Percentiles rank a stretch among this genome's conserved stretches.
phyloP scores from a whole-genome alignment of 768 basidiomycete genomes.

The Leccinum disarticulatum region DNA sequence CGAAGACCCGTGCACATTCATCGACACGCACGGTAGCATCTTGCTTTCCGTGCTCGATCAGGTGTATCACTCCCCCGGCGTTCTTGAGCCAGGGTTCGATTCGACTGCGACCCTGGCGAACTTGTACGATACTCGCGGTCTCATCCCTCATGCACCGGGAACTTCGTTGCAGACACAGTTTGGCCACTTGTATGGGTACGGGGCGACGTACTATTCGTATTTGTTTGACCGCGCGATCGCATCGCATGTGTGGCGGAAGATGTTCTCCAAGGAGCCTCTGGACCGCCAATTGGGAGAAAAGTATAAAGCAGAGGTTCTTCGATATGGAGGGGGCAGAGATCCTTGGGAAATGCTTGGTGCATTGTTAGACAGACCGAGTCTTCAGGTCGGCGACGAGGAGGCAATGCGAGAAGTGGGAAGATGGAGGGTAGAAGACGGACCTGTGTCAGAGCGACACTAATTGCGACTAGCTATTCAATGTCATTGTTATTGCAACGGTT shows the following conservation, averaged over 20 bases:
- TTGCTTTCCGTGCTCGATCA: slow-evolving; percentile 89
- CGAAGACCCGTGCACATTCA: slow-evolving; percentile 73
- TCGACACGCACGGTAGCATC: slow-evolving; percentile 92
- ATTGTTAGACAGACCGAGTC: slow-evolving; percentile 59
- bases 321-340: slow-evolving; percentile 85
- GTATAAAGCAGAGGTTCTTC: slow-evolving; percentile 73
- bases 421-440: slow-evolving; percentile 84
- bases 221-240: slow-evolving; percentile 96
- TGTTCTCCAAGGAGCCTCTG: slow-evolving; percentile 71
- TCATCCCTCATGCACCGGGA: slow-evolving; percentile 79
- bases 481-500: slow-evolving; percentile 1
- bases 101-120: slow-evolving; percentile 66
- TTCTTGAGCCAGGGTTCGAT: slow-evolving; percentile 58
- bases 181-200: slow-evolving; percentile 93
- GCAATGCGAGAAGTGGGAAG: slow-evolving; percentile 90
- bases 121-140: slow-evolving; percentile 65
- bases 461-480: not conserved
- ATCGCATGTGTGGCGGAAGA: slow-evolving; percentile 78
- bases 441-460: slow-evolving; percentile 60
- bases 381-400: slow-evolving; percentile 70
- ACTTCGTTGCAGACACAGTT: slow-evolving; percentile 97
- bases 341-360: slow-evolving; percentile 91
- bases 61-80: slow-evolving; percentile 76
- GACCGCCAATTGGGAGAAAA: slow-evolving; percentile 74
- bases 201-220: slow-evolving; percentile 97